Evolutionary conservation across 768 basidiomycete genomes (phyloP), one percentile per base, ranked within the genome.

Genomic region (Tulasnella sp.): DNA sequence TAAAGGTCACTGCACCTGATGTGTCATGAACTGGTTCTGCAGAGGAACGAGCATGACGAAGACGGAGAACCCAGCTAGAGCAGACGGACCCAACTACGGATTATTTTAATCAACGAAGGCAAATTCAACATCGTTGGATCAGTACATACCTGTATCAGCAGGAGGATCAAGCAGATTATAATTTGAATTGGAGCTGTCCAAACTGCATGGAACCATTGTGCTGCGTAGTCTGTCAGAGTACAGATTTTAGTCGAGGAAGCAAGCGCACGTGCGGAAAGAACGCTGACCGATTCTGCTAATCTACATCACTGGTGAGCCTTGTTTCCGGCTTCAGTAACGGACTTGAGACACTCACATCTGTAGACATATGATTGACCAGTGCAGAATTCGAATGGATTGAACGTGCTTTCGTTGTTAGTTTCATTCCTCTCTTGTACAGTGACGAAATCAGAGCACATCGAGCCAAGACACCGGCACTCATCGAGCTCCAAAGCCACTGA

Each of bases 1-100:
- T 48, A 39, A 70, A 46, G 75, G 11, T 73, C 23, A 79, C 70
- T 84, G 83, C 83, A 95, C 93, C 44, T 96, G 86, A 6, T 84
- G 85, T 82, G 90, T 93, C 91, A 97, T 93, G 57, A 90, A 87
- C 78, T 84, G 82, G 0, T 89, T 90, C 83, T 97, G 96, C 0
- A 90, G 79, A 0, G 95, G 96, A 20, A 90, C 91, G 26, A 89
- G 87, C 48, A 95, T 71, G 69, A 96, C 81, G 82, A 96, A 91
- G 81, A 91, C 85, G 3, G 85, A 86, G 82, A 90, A 88, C 2
- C 89, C 89, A 42, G 88, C 88, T 20, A 91, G 83, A 32, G 88
- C 87, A 55, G 86, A 87, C 1, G 87, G 86, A 10, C 94, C 93
- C 61, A 97, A 84, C 81, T 94, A 91, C 70, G 48, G 35, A 44